A percentile compares a stretch with the other conserved stretches of the same genome.
Conservation (phyloP, 176 grass and related monocot species). For the Saccharum spontaneum region DNA sequence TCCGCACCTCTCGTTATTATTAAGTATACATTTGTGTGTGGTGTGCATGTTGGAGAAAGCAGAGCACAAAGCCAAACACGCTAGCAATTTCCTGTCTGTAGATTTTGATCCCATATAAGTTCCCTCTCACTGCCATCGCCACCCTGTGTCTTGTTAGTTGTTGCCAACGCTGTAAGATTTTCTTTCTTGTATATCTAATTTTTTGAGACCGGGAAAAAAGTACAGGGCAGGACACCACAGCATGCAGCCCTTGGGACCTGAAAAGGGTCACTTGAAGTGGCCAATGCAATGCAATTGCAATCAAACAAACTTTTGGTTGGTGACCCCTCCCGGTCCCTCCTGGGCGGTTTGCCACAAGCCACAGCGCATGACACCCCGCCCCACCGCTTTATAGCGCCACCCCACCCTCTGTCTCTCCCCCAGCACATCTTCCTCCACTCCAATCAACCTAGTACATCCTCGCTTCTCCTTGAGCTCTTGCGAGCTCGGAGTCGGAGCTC, state of each 20-base stretch:
- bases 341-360: not conserved
- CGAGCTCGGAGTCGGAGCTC: not conserved
- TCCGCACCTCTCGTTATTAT: too few relatives aligned
- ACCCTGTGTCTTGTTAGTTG: too few relatives aligned
- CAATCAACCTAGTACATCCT: not conserved
- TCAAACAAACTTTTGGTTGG: constrained; percentile 20
- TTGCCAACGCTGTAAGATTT: too few relatives aligned
- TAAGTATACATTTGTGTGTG: not conserved
- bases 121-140: too few relatives aligned
- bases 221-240: not conserved
- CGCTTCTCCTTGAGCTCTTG: not conserved
- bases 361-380: not conserved
- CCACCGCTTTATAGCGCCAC: constrained; percentile 27
- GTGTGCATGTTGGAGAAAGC: not conserved
- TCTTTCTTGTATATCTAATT: not conserved
- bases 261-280: not conserved
- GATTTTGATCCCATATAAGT: not conserved
- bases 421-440: not conserved
- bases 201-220: not conserved
- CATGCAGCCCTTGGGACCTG: constrained; percentile 25
- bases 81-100: not conserved
- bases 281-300: not conserved
- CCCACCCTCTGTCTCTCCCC: not conserved
- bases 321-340: not conserved
- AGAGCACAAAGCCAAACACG: not conserved